Base-by-base conservation (phyloP, 148 eudicot genomes). In the Chenopodium berlandieri region DNA sequence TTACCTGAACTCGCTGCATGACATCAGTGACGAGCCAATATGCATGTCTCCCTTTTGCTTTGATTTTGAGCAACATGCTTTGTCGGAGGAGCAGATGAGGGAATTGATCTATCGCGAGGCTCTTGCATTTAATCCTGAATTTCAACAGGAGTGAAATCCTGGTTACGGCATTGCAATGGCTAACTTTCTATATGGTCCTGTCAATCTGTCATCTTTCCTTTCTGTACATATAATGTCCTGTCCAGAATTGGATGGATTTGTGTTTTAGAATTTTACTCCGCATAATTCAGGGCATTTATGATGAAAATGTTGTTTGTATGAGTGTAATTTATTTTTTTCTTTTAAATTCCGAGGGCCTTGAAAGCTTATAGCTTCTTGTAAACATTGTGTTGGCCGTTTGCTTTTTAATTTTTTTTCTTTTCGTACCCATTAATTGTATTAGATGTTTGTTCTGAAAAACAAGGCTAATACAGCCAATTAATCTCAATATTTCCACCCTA, bases 71-170 rank as follows among this genome's bases (percentile, higher is more conserved):
- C 96, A 93, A 82, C 96, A 93, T 64, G 94, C 97, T 44, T 81
- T 93, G 77, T 80, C 91, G 0, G 97, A 95, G 86, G 97, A 95
- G 82, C 96, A 93, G 82, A 95, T 95, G 98, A 94, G 90, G 86
- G 98, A 94, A 86, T 88, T 93, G 44, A 94, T 94, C 80, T 93
- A 93, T 82, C 88, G 92, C 50, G 97, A 95, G 85, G 93, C 93
- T 78, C 91, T 95, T 54, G 98, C 97, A 56, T 94, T 93, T 78
- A 94, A 94, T 81, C 97, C 98, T 1, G 98, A 94, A 70, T 91
- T 91, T 82, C 92, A 88, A 80, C 92, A 79, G 16, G 66, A 82
- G 82, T 89, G 84, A 86, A 79, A 71, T 48, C 46, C 2, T 34
- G 25, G 79, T 22, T 20, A 13, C 56, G 27, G 23, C 44, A 75